Conservation (phyloP, 306 rosid genomes). For the Fagus sylvatica region DNA sequence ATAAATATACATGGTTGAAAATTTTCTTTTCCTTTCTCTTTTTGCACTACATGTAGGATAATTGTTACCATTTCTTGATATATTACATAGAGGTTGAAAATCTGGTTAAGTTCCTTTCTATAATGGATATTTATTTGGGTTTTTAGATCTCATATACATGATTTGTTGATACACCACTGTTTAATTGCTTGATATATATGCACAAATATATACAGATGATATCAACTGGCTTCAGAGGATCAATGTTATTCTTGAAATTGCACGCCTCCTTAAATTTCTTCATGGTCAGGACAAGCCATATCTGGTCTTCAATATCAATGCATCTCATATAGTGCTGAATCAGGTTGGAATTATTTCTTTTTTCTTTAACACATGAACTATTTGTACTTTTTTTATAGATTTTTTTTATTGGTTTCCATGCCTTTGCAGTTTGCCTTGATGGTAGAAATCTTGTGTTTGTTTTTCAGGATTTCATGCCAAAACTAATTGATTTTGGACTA, state of each 20-base stretch:
- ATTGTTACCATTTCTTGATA: too few species aligned
- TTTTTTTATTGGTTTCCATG: background rate
- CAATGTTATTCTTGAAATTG: constrained; percentile 49
- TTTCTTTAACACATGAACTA: background rate
- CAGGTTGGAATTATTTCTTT: constrained; percentile 40
- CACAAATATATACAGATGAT: constrained; percentile 22
- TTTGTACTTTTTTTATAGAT: background rate
- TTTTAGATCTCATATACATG: background rate
- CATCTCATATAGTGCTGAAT: constrained; percentile 57
- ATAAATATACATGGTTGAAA: too few species aligned
- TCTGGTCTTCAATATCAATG: constrained; percentile 40
- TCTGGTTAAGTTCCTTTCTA: background rate
- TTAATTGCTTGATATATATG: background rate
- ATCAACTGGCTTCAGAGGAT: constrained; percentile 54
- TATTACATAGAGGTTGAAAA: background rate
- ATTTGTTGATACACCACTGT: background rate
- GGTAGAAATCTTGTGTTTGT: background rate
- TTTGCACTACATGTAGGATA: background rate
- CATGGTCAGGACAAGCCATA: constrained; percentile 51
- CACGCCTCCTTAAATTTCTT: constrained; percentile 49
- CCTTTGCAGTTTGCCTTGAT: background rate
- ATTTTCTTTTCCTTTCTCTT: background rate
- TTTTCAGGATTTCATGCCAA: constrained; percentile 55
- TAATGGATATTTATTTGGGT: background rate
- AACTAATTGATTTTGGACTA: constrained; percentile 38